Conservation (phyloP, 345 rosid species). For the Raphanus sativus region DNA sequence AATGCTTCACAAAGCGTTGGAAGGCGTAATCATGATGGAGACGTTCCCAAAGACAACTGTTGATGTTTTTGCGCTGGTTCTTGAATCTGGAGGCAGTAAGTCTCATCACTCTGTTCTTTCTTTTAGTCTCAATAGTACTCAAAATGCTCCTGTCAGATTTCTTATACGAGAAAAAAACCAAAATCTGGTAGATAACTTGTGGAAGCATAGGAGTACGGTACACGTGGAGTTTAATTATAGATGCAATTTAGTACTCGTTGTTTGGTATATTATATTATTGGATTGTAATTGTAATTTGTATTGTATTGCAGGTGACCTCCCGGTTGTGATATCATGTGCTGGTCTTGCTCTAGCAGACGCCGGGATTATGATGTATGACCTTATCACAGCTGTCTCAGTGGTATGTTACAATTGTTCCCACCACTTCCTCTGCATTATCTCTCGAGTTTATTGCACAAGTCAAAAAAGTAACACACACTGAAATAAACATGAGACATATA, state of each 20-base stretch:
- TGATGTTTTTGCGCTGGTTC: constrained; percentile 88
- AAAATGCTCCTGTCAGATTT: background rate
- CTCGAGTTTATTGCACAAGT: background rate
- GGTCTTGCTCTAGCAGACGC: constrained; percentile 98
- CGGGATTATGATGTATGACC: constrained; percentile 95
- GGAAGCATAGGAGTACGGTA: background rate
- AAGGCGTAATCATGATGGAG: constrained; percentile 82
- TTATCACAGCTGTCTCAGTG: constrained; percentile 88
- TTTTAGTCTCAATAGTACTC: background rate
- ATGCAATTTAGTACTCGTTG: background rate
- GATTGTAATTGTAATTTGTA: constrained; percentile 19
- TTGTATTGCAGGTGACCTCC: constrained; percentile 74
- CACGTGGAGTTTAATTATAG: background rate
- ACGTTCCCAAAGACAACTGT: constrained; percentile 93
- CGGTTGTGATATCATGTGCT: constrained; percentile 86
- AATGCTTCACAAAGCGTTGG: constrained; percentile 92
- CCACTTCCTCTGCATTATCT: background rate
- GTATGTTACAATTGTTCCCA: constrained; percentile 38
- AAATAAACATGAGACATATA: background rate
- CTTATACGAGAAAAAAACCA: background rate
- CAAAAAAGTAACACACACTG: background rate
- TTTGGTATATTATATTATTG: background rate
- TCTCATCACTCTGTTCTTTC: constrained; percentile 10
- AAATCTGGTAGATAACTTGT: background rate
- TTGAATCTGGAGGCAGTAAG: constrained; percentile 99